Evolutionary conservation across 345 rosid species (phyloP), one percentile per base, ranked within the genome.

Genomic region (Acer negundo): DNA sequence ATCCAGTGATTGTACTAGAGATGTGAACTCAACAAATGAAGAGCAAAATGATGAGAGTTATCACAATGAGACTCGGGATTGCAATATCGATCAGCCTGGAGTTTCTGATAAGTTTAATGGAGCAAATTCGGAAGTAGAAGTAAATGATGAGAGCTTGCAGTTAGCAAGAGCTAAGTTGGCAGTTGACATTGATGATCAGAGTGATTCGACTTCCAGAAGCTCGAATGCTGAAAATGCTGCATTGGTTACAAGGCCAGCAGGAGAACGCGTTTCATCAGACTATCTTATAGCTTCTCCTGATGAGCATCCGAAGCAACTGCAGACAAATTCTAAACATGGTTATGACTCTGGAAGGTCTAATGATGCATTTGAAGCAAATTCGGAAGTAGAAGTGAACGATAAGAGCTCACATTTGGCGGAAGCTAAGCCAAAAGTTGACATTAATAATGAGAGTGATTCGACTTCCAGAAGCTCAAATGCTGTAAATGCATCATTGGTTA

Each of bases 291-390:
- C 77, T 64, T 72, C 81, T 40, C 40, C 79, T 49, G 62, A 62
- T 69, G 81, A 81, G 66, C 84, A 47, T 47, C 77, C 24, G 24
- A 75, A 79, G 75, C 79, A 72, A 75, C 70, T 71, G 47, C 79
- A 16, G 75, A 77, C 22, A 40, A 31, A 16, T 72, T 67, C 46
- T 59, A 28, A 62, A 23, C 73, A 23, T 69, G 75, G 42, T 31
- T 59, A 53, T 72, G 47, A 69, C 63, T 31, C 75, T 44, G 24
- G 77, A 28, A 72, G 62, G 72, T 79, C 88, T 2, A 46, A 26
- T 42, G 87, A 80, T 73, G 67, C 91, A 75, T 80, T 76, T 24
- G 82, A 56, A 67, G 73, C 38, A 7, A 63, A 70, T 72, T 73
- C 70, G 42, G 75, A 80, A 70, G 75, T 44, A n/a, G 81, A 71